These are phyloP conservation scores for Suhomyces bribrorum DNA, from an alignment of 1,139 yeast species.

Conservation along the genomic window DNA sequence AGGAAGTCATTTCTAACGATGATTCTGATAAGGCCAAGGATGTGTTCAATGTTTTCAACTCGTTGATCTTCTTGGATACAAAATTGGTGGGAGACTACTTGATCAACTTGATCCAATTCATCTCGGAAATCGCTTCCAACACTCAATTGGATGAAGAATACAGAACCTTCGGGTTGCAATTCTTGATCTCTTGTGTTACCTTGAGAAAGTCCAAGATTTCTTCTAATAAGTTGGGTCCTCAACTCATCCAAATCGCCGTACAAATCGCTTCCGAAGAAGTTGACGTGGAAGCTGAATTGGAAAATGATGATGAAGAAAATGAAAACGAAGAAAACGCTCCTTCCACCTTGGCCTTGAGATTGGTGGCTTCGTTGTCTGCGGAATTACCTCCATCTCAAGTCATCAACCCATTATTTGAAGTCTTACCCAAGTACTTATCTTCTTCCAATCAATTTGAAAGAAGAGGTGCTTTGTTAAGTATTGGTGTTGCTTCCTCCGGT, in stretches of 20 bases:
- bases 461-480: constrained; percentile 81
- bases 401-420: constrained; percentile 73
- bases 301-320: constrained; percentile 82
- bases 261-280: constrained; percentile 79
- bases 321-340: constrained; percentile 92
- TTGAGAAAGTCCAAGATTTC: constrained; percentile 63
- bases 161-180: constrained; percentile 82
- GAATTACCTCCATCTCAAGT: constrained; percentile 94
- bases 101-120: constrained; percentile 65
- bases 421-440: constrained; percentile 58
- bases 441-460: constrained; percentile 75
- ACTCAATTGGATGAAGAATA: constrained; percentile 72
- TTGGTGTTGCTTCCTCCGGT: constrained; percentile 86
- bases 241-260: constrained; percentile 70
- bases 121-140: constrained; percentile 75
- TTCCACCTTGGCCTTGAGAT: constrained; percentile 73
- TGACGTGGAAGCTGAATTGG: constrained; percentile 70
- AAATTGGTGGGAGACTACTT: constrained; percentile 78
- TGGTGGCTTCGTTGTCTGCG: constrained; percentile 74
- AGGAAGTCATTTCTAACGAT: constrained; percentile 67
- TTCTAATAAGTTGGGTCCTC: constrained; percentile 75
- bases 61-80: constrained; percentile 73
- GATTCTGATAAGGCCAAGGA: constrained; percentile 74
- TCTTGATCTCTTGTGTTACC: constrained; percentile 74
- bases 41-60: constrained; percentile 83